phyloP scores from a whole-genome alignment of 129 eudicot species.

The Calendula officinalis region DNA sequence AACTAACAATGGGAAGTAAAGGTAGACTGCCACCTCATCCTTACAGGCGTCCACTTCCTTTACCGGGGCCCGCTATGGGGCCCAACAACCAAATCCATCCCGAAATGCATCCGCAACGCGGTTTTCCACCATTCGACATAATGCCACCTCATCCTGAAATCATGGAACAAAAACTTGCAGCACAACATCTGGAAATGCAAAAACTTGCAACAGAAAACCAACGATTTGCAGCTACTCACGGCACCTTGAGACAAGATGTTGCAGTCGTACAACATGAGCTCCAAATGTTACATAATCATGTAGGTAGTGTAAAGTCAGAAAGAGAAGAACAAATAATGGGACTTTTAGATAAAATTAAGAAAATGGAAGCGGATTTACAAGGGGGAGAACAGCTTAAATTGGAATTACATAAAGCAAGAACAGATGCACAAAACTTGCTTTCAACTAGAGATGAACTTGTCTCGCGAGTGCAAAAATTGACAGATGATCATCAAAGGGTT shows the following conservation, averaged over 20 bases:
- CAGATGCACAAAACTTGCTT: constrained; percentile 73
- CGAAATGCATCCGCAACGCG: constrained; percentile 58
- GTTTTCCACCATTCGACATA: constrained; percentile 68
- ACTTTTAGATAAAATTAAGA: constrained; percentile 56
- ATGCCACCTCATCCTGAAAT: constrained; percentile 74
- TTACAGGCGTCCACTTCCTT: constrained; percentile 56
- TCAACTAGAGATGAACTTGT: constrained; percentile 67
- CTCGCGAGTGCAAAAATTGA: constrained; percentile 57
- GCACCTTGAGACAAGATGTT: constrained; percentile 74
- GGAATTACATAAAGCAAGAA: constrained; percentile 65
- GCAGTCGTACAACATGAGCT: constrained; percentile 82
- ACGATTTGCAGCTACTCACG: constrained; percentile 89
- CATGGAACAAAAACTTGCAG: constrained; percentile 82
- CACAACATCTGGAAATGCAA: constrained; percentile 77
- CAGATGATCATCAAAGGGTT: constrained; percentile 68
- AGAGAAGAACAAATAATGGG: constrained; percentile 72
- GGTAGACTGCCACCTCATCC: constrained; percentile 84
- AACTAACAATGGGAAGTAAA: constrained; percentile 67
- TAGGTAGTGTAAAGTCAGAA: constrained; percentile 53
- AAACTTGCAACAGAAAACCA: constrained; percentile 79
- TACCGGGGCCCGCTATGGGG: constrained; percentile 44
- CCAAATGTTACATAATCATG: constrained; percentile 59
- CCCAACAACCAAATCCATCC: constrained; percentile 61
- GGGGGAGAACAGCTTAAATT: constrained; percentile 54
- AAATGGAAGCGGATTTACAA: constrained; percentile 72